Evolutionary conservation across 2,329 filamentous ascomycete species (phyloP).

Genomic region (Mollisiaceae sp.): DNA sequence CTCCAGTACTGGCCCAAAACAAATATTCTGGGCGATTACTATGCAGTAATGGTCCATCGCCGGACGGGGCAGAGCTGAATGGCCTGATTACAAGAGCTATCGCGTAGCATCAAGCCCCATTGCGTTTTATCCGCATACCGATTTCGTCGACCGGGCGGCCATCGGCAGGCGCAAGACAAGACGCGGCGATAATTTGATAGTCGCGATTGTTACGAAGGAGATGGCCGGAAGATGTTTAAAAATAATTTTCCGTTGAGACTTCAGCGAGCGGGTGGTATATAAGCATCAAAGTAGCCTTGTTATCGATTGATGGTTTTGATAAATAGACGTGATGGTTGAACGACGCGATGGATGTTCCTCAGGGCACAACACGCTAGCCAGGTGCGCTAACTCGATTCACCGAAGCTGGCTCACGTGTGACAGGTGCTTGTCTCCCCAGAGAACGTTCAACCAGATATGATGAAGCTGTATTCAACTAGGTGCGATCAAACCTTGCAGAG

Average conservation of each 20-base stretch:
- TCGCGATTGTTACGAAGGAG: neutral
- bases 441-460: neutral
- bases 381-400: neutral
- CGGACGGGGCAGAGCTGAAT: neutral
- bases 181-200: neutral
- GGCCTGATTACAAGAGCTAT: neutral
- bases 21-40: neutral
- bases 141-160: constrained; percentile 1
- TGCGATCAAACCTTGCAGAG: too few relatives aligned
- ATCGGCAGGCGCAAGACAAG: neutral
- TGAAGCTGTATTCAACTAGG: too few relatives aligned
- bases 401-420: neutral
- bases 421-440: neutral
- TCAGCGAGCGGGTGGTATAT: neutral
- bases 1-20: neutral
- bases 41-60: neutral
- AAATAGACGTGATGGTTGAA: neutral
- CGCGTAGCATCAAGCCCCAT: neutral
- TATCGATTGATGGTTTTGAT: neutral
- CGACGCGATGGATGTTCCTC: neutral
- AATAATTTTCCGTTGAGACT: neutral
- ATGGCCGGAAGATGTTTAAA: neutral
- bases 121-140: too few relatives aligned
- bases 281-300: neutral
- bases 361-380: neutral